Evolutionary conservation across 1,284 basidiomycete species (phyloP).

Genomic region (Microbotryomycetes sp.): DNA sequence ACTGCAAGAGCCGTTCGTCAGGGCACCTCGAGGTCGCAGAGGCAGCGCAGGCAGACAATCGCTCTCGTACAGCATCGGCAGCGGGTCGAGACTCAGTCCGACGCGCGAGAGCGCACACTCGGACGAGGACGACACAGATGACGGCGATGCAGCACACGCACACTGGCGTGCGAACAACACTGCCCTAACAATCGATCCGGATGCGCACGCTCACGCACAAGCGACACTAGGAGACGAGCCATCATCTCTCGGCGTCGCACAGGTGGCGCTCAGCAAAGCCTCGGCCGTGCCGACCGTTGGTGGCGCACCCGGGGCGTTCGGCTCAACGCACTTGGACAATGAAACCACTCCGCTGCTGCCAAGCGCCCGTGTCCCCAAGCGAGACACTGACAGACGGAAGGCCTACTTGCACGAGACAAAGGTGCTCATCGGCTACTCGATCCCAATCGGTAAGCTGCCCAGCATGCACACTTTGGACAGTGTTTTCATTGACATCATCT

Average conservation of each 20-base stretch:
- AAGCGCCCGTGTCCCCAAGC: neutral
- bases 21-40: neutral
- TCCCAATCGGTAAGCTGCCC: slow-evolving; percentile 11
- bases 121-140: slow-evolving; percentile 7
- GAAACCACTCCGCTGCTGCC: neutral
- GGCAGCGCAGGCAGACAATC: slow-evolving; percentile 6
- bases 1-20: neutral
- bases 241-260: neutral
- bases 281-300: neutral
- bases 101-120: slow-evolving; percentile 12
- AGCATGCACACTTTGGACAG: too few relatives aligned
- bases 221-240: neutral
- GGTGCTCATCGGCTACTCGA: slow-evolving; percentile 11
- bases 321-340: neutral
- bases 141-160: neutral
- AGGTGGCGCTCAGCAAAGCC: neutral
- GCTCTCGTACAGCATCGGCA: slow-evolving; percentile 6
- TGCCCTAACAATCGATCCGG: neutral
- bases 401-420: slow-evolving; percentile 3
- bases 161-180: neutral
- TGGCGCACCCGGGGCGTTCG: neutral
- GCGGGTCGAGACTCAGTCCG: slow-evolving; percentile 17
- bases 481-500: neutral
- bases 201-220: neutral
- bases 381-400: neutral